A percentile compares a stretch with the other conserved stretches of the same genome.
Conservation (phyloP, 2,329 filamentous ascomycete genomes). For the Verticillium albo-atrum region DNA sequence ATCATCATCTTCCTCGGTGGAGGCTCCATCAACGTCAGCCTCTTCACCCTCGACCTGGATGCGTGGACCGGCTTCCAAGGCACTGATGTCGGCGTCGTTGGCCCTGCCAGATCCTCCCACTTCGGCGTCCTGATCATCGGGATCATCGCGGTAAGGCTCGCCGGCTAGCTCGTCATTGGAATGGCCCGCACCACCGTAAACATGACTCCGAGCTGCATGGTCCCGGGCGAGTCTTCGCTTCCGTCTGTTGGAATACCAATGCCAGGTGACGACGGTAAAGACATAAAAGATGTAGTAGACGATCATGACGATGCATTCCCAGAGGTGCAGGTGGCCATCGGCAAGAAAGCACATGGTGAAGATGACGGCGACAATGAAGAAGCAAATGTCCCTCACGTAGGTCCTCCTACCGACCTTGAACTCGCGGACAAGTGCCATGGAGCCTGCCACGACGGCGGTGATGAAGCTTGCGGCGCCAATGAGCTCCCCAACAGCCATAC, state of each 20-base stretch:
- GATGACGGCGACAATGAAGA: conserved; percentile 81
- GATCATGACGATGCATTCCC: conserved; percentile 91
- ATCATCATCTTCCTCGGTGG: conserved; percentile 33
- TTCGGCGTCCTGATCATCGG: conserved; percentile 31
- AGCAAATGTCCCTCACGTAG: conserved; percentile 86
- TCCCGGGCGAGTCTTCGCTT: conserved; percentile 59
- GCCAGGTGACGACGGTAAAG: conserved; percentile 80
- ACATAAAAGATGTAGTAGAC: conserved; percentile 90
- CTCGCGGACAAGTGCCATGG: conserved; percentile 94
- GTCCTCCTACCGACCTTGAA: conserved; percentile 87
- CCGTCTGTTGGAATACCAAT: conserved; percentile 72
- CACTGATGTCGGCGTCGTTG: conserved; percentile 31
- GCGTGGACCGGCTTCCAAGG: conserved; percentile 38
- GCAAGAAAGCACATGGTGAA: conserved; percentile 86
- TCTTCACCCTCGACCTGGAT: conserved; percentile 40
- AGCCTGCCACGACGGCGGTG: conserved; percentile 90
- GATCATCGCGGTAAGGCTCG: conserved; percentile 61
- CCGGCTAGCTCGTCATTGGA: conserved; percentile 47
- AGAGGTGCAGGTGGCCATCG: conserved; percentile 77
- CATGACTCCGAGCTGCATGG: conserved; percentile 69
- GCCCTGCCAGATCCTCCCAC: conserved; percentile 4
- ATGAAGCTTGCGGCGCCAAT: conserved; percentile 96
- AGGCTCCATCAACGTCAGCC: conserved; percentile 28
- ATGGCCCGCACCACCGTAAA: conserved; percentile 52
- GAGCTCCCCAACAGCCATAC: conserved; percentile 90